These are phyloP conservation scores for Striga asiatica DNA, from an alignment of 257 asterid species.

Conservation along the genomic window DNA sequence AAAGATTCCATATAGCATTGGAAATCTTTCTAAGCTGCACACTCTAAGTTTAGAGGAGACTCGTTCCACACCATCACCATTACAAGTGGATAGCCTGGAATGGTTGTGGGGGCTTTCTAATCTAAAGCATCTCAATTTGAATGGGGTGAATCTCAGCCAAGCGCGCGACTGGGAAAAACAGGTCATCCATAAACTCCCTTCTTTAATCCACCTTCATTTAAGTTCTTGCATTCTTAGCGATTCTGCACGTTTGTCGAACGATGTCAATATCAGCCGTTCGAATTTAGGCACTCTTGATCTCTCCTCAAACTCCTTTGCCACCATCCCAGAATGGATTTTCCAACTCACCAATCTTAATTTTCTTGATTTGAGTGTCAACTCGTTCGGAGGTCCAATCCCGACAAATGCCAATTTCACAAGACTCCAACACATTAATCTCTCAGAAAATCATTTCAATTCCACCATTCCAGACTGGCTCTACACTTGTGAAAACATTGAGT, in stretches of 20 bases:
- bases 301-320: not conserved
- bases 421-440: conserved; percentile 16
- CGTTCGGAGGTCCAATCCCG: conserved; percentile 16
- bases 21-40: not conserved
- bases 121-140: not conserved
- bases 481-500: conserved; percentile 9
- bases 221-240: not conserved
- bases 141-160: not conserved
- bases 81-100: not conserved
- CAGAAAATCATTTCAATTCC: conserved; percentile 11
- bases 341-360: conserved; percentile 7
- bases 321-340: conserved; percentile 16
- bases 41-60: not conserved
- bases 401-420: conserved; percentile 7
- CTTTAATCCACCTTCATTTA: not conserved
- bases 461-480: conserved; percentile 29
- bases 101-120: not conserved
- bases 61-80: not conserved
- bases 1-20: not conserved
- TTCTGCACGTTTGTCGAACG: not conserved
- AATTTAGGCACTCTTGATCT: not conserved
- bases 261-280: not conserved
- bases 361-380: not conserved
- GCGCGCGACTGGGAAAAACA: not conserved
- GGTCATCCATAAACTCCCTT: not conserved